phyloP scores from a whole-genome alignment of 371 early-diverging fungal genomes.

The Lichtheimia hyalospora region DNA sequence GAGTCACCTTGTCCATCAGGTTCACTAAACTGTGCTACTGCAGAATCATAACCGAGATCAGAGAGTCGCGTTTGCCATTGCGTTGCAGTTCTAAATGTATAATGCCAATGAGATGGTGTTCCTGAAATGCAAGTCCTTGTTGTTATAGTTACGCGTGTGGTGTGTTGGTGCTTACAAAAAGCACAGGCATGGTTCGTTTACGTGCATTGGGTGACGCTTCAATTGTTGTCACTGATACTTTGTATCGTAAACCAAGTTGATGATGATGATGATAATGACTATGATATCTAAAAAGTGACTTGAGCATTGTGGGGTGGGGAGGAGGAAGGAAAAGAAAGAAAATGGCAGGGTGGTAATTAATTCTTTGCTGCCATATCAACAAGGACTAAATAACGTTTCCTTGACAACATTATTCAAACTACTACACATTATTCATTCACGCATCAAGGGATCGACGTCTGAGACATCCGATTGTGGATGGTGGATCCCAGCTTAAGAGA shows the following conservation, averaged over 20 bases:
- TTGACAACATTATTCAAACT: no score
- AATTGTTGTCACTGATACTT: constrained; percentile 1
- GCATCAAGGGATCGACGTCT: no score
- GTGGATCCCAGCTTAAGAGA: no score
- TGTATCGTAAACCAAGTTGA: neutral
- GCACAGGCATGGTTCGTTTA: constrained; percentile 19
- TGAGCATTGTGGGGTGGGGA: no score
- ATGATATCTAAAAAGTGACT: no score
- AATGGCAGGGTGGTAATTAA: no score
- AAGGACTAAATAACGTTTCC: no score
- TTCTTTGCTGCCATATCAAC: no score
- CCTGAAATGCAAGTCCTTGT: neutral
- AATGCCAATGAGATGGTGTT: neutral
- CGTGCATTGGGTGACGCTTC: constrained; percentile 3
- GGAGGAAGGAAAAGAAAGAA: no score
- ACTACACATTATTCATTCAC: no score
- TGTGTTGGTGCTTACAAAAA: constrained; percentile 9
- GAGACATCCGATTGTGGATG: neutral
- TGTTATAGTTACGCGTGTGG: constrained; percentile 7
- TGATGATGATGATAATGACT: no score
- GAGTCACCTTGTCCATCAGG: constrained; percentile 1
- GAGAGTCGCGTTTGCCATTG: constrained; percentile 29
- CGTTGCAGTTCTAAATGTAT: neutral
- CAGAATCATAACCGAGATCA: constrained; percentile 29
- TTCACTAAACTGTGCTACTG: constrained; percentile 7